A percentile compares a stretch with the other conserved stretches of the same genome.
Conservation (phyloP, 2,329 filamentous ascomycete species). For the Fusarium mundagurra region DNA sequence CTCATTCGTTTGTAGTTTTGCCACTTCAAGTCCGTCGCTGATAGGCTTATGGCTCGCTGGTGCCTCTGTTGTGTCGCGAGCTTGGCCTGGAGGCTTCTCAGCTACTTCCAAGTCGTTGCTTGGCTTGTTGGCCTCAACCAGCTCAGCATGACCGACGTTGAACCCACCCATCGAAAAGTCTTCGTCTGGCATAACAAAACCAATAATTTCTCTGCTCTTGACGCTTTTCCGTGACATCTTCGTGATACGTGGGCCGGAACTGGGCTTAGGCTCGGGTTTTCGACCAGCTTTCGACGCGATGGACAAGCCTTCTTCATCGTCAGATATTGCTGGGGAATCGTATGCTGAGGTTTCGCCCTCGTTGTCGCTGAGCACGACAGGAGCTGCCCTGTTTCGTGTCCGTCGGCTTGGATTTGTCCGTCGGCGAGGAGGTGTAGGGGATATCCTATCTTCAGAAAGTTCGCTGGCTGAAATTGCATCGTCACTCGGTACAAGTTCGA, state of each 20-base stretch:
- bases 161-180: constrained; percentile 22
- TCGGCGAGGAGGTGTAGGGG: not conserved
- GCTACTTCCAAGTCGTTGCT: not conserved
- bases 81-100: not conserved
- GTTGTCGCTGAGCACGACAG: constrained; percentile 14
- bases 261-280: constrained; percentile 7
- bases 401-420: constrained; percentile 20
- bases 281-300: not conserved
- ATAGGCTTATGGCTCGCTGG: not conserved
- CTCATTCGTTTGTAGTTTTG: not conserved
- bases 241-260: constrained; percentile 50
- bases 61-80: not conserved
- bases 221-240: constrained; percentile 55
- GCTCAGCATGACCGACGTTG: constrained; percentile 14
- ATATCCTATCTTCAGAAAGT: not conserved
- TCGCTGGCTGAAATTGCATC: not conserved
- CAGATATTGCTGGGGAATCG: not conserved
- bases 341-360: not conserved
- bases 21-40: not conserved
- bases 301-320: not conserved
- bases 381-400: constrained; percentile 6
- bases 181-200: constrained; percentile 45
- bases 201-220: constrained; percentile 60
- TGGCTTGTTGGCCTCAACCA: not conserved
- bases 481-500: not conserved